A percentile compares a stretch with the other conserved stretches of the same genome.
phyloP scores from a whole-genome alignment of 345 rosid genomes.

The Melaleuca quinquenervia region DNA sequence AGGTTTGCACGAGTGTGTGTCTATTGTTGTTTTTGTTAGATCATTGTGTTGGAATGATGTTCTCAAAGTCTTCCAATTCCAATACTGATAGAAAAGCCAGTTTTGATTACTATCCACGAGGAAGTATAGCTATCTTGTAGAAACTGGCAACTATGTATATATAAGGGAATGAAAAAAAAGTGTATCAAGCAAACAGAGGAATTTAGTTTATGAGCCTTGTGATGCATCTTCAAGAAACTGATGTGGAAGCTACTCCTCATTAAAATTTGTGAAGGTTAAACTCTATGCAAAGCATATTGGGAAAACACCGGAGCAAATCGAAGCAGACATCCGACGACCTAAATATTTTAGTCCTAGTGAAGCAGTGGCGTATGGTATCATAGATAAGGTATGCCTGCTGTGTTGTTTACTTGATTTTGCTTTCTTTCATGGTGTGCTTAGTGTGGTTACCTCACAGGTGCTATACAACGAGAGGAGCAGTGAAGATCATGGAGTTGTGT shows the following conservation, averaged over 20 bases:
- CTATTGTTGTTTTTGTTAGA: not conserved
- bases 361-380: slow-evolving; percentile 86
- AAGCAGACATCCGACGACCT: slow-evolving; percentile 70
- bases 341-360: slow-evolving; percentile 73
- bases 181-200: not conserved
- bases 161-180: not conserved
- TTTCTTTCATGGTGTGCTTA: not conserved
- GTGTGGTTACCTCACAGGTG: slow-evolving; percentile 31
- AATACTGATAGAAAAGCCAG: not conserved
- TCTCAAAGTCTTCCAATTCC: not conserved
- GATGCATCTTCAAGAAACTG: not conserved
- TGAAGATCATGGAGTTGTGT: slow-evolving; percentile 57
- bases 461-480: slow-evolving; percentile 58
- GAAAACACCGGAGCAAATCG: slow-evolving; percentile 71
- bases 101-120: not conserved
- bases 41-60: not conserved
- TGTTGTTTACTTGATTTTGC: not conserved
- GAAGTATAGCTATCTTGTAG: not conserved
- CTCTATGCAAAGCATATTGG: slow-evolving; percentile 62
- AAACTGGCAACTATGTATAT: not conserved
- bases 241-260: not conserved
- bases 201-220: not conserved
- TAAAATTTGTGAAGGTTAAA: slow-evolving; percentile 36
- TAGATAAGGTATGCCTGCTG: slow-evolving; percentile 54
- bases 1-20: not conserved